A percentile compares a stretch with the other conserved stretches of the same genome.
These are phyloP conservation scores for Entonaema liquescens DNA, from an alignment of 495 filamentous ascomycete species.

Conservation along the genomic window DNA sequence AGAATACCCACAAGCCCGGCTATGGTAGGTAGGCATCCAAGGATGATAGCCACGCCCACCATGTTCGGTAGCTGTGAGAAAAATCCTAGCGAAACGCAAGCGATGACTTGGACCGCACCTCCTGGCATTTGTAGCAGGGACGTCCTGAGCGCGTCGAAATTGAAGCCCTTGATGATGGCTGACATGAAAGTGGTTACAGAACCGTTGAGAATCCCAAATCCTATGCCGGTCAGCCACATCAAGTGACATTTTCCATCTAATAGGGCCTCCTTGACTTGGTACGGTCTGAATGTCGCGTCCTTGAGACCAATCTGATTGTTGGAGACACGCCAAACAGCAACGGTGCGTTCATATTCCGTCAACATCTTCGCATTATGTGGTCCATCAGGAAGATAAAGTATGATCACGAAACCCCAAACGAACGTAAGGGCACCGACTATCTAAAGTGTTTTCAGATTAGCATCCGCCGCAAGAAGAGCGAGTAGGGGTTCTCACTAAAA, in stretches of 20 bases:
- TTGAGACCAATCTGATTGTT: constrained; percentile 42
- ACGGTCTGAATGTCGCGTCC: constrained; percentile 45
- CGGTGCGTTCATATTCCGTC: constrained; percentile 38
- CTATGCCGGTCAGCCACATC: constrained; percentile 49
- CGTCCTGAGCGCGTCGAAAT: constrained; percentile 44
- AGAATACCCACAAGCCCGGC: constrained; percentile 38
- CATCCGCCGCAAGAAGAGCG: neutral
- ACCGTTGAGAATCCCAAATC: constrained; percentile 57
- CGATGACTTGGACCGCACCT: constrained; percentile 54
- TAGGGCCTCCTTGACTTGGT: constrained; percentile 52
- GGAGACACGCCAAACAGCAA: constrained; percentile 43
- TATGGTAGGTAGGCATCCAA: constrained; percentile 38
- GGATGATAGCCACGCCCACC: constrained; percentile 38
- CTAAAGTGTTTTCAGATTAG: constrained; percentile 22
- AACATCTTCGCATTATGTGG: constrained; percentile 42
- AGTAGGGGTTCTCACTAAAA: constrained; percentile 21
- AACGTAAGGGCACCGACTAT: constrained; percentile 60
- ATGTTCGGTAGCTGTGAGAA: constrained; percentile 51
- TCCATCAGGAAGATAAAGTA: constrained; percentile 45
- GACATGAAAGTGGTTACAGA: constrained; percentile 58
- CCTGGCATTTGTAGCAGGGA: constrained; percentile 58
- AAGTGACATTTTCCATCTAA: constrained; percentile 54
- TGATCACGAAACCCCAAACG: constrained; percentile 50
- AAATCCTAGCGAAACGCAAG: constrained; percentile 47
- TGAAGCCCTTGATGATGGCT: constrained; percentile 55